Percentiles rank a stretch among this genome's conserved stretches.
These are phyloP conservation scores for Ogataea philodendri DNA, from an alignment of 805 yeast species.

Conservation along the genomic window DNA sequence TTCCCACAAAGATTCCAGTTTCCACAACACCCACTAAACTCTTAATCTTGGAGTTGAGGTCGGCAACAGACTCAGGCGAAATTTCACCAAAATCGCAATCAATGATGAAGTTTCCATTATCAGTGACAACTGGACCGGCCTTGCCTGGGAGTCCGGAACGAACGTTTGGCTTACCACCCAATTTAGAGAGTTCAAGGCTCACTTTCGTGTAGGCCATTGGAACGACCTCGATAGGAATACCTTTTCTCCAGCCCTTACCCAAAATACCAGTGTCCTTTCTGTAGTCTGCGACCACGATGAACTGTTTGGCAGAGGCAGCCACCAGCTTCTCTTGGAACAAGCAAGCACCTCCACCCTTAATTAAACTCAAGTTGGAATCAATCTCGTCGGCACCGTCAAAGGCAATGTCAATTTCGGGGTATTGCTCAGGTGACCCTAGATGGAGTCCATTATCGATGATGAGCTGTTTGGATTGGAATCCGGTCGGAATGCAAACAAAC, in stretches of 20 bases:
- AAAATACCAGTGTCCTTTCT: slow-evolving; percentile 73
- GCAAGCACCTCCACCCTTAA: slow-evolving; percentile 99
- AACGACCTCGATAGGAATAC: slow-evolving; percentile 94
- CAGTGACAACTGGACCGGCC: slow-evolving; percentile 97
- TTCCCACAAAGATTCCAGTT: slow-evolving; percentile 79
- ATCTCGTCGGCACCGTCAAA: slow-evolving; percentile 99
- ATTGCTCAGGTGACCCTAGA: slow-evolving; percentile 81
- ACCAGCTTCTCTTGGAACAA: slow-evolving; percentile 94
- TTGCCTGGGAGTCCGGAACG: slow-evolving; percentile 89
- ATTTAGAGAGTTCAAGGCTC: slow-evolving; percentile 50
- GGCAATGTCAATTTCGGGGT: slow-evolving; percentile 80
- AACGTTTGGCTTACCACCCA: slow-evolving; percentile 67
- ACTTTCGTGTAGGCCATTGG: slow-evolving; percentile 85
- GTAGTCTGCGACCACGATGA: slow-evolving; percentile 88
- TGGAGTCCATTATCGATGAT: slow-evolving; percentile 77
- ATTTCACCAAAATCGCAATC: slow-evolving; percentile 92
- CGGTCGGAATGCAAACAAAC: slow-evolving; percentile 89
- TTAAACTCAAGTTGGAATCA: slow-evolving; percentile 74
- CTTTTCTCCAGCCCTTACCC: slow-evolving; percentile 83
- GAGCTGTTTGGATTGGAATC: slow-evolving; percentile 88
- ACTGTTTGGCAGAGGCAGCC: slow-evolving; percentile 71
- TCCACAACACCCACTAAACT: slow-evolving; percentile 90
- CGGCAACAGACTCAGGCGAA: slow-evolving; percentile 41
- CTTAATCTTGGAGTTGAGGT: slow-evolving; percentile 66
- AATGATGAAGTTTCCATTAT: slow-evolving; percentile 87